Conservation (phyloP, 2,329 filamentous ascomycete species). For the Blastomyces parvus region DNA sequence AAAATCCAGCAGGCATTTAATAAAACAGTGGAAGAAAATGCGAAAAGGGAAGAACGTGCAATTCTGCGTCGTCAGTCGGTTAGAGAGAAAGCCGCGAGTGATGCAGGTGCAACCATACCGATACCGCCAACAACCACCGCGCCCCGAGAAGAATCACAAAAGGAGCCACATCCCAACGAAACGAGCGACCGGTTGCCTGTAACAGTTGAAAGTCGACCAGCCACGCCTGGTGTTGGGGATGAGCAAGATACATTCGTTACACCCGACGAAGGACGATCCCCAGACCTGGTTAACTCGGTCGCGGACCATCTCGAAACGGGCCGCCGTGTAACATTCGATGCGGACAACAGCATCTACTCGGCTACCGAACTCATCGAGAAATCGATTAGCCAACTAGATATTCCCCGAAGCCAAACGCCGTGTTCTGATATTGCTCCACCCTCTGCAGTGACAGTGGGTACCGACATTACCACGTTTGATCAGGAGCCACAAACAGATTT, state of each 20-base stretch:
- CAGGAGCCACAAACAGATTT: constrained; percentile 58
- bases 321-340: not conserved
- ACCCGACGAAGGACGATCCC: constrained; percentile 16
- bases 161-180: not conserved
- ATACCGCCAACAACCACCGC: not conserved
- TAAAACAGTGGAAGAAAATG: constrained; percentile 65
- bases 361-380: not conserved
- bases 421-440: constrained; percentile 41
- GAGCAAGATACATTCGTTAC: constrained; percentile 16
- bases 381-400: not conserved
- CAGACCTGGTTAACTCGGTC: constrained; percentile 4
- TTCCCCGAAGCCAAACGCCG: constrained; percentile 13
- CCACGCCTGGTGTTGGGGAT: not conserved
- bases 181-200: constrained; percentile 16
- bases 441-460: constrained; percentile 55
- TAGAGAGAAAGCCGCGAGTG: constrained; percentile 40
- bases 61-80: constrained; percentile 41
- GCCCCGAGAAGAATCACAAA: not conserved
- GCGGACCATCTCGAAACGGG: not conserved
- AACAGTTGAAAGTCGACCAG: not conserved
- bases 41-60: constrained; percentile 44
- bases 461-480: constrained; percentile 55
- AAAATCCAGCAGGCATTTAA: constrained; percentile 78
- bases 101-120: constrained; percentile 19
- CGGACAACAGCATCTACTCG: not conserved